Evolutionary conservation across 2,329 filamentous ascomycete genomes (phyloP).

Genomic region (Colletotrichum sp.): DNA sequence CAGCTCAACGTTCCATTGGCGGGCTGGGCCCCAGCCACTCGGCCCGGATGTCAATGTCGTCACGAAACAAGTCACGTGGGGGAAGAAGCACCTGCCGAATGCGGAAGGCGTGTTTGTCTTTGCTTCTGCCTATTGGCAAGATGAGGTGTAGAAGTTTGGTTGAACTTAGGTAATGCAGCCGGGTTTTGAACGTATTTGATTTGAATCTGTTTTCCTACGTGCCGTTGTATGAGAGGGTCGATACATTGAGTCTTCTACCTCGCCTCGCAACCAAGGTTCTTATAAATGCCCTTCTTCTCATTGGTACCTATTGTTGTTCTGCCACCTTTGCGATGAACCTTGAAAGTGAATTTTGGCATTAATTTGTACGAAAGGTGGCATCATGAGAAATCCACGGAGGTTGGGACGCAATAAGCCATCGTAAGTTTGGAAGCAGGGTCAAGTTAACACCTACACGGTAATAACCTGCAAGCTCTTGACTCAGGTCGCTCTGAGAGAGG

Average conservation of each 20-base stretch:
- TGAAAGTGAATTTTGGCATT: rapidly evolving
- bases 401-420: background rate
- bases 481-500: too few relatives aligned
- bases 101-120: background rate
- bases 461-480: too few relatives aligned
- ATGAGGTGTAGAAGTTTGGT: background rate
- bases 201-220: background rate
- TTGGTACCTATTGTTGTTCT: background rate
- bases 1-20: background rate
- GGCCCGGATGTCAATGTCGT: conserved; percentile 9
- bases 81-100: background rate
- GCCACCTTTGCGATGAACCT: background rate
- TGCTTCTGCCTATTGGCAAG: background rate
- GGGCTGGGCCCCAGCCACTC: background rate
- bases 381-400: background rate
- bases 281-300: background rate
- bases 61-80: conserved; percentile 6
- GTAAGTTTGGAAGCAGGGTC: too few relatives aligned
- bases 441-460: too few relatives aligned
- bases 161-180: background rate
- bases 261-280: background rate
- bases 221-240: background rate
- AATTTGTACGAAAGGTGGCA: rapidly evolving
- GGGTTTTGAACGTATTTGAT: background rate
- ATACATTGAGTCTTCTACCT: background rate